phyloP scores from a whole-genome alignment of 805 yeast genomes.

The Suhomyces sp. region DNA sequence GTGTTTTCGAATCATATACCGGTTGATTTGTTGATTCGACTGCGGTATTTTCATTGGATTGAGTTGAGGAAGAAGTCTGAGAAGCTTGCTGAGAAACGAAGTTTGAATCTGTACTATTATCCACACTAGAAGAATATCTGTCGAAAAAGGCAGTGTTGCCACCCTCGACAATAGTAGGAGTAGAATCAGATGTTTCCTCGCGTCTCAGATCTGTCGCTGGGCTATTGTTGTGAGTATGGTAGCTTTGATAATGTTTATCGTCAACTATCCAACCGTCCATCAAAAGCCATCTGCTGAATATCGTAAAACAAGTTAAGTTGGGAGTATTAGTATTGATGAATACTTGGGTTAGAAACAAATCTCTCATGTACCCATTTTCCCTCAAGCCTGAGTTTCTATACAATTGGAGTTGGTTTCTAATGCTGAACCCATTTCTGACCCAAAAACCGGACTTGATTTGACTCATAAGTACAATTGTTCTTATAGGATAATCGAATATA shows the following conservation, averaged over 20 bases:
- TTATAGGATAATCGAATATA: conserved; percentile 69
- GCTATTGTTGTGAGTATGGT: conserved; percentile 4
- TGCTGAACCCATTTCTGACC: conserved; percentile 90
- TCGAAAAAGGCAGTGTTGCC: background rate
- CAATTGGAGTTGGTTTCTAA: conserved; percentile 73
- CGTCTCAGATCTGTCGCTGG: background rate
- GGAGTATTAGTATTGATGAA: conserved; percentile 51
- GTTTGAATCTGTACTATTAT: background rate
- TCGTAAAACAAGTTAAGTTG: conserved; percentile 51
- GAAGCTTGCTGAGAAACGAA: background rate
- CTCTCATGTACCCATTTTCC: conserved; percentile 79
- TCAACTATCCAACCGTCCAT: conserved; percentile 37
- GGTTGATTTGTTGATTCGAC: background rate
- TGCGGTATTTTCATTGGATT: background rate
- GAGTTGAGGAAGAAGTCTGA: background rate
- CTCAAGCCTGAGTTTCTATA: conserved; percentile 76
- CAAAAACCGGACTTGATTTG: conserved; percentile 88
- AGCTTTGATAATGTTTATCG: conserved; percentile 25
- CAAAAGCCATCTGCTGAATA: conserved; percentile 70
- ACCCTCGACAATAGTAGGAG: background rate
- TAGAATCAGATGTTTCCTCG: background rate
- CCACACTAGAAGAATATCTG: background rate
- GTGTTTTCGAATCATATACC: conserved; percentile 44
- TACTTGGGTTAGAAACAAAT: conserved; percentile 69
- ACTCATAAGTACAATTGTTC: conserved; percentile 72